Base-by-base conservation (phyloP, 331 rosid species). In the Phaseolus coccineus region DNA sequence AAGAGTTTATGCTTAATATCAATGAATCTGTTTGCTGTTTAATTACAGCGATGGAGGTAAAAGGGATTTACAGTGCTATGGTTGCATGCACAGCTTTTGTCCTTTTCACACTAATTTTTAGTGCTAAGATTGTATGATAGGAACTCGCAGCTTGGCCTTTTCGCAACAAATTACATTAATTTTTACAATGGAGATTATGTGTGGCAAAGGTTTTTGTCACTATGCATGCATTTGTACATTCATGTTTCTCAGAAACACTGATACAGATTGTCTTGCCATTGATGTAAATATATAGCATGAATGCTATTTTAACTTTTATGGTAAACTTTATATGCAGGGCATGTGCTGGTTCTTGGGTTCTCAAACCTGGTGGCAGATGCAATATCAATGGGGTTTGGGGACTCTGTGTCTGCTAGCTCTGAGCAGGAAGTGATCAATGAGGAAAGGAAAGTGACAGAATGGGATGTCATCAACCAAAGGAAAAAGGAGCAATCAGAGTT, bases 311-410 rank as follows among this genome's bases (percentile, higher is more conserved):
- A 77, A 68, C 52, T 77, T 5, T 12, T 13, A 53, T 63, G 46
- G 3, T 47, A 51, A 31, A 6, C 44, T 48, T 0, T 35, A 59
- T 11, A 35, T 35, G 71, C 10, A 89, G 93, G 69, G 82, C 89
- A 80, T 33, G 91, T 90, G 33, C 56, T 87, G 85, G 95, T 90
- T 80, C 89, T 90, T 37, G 97, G 97, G 65, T 83, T 92, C 84
- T 89, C 92, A 27, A 90, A 92, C 81, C 81, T 90, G 37, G 90
- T 88, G 53, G 95, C 93, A 11, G 94, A 92, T 80, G 96, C 91
- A 81, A 89, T 90, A 78, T 92, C 91, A 4, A 90, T 83, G 97
- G 91, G 92, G 69, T 84, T 90, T 13, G 93, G 93, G 19, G 92
- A 92, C 77, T 86, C 6, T 57, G 73, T 86, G 39, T 85, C 96